Base-by-base conservation (phyloP, 2,329 filamentous ascomycete species). In the Verruconis gallopava region DNA sequence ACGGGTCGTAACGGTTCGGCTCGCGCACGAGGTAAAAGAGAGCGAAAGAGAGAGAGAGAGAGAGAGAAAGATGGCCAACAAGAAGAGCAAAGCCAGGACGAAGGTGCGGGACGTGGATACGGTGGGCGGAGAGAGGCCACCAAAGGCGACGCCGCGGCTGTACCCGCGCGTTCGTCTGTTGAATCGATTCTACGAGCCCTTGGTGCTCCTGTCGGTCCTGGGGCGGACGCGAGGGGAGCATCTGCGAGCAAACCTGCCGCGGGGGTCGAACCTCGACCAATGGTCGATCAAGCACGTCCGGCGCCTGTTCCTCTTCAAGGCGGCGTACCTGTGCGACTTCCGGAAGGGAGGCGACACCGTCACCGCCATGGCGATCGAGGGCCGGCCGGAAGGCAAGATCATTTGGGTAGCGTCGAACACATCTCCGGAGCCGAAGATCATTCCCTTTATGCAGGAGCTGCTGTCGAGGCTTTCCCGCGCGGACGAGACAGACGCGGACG, bases 181-280 rank as follows among this genome's bases (percentile, higher is more conserved):
- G 17, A 37, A 20, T 13, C 34, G 34, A 4, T 37, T 37, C 17
- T 37, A 37, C 34, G 34, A 37, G 34, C 34, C 34, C 21, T 37
- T 37, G n/a, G 21, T 37, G 17, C 34, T 37, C 21, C 34, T 37
- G 9, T 37, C 17, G 17, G 21, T 20, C 34, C n/a, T 37, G 34
- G 34, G 34, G 17, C 19, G 34, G 21, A 37, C 34, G 6, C 19
- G 34, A 13, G 14, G 34, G 3, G 14, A 5, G 6, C 34, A 37
- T 37, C 34, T 19, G n/a, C 34, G 17, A 18, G 34, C 34, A 17
- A 37, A 37, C 21, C n/a, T 37, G 19, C 34, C 34, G 21, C 19
- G 34, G 9, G 5, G 17, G 21, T 17, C 34, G n/a, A 37, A 37
- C 14, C 11, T 37, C 12, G 6, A 37, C 21, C 19, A 20, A 17